Conservation (phyloP, 768 basidiomycete species). For the Calocera viscosa region DNA sequence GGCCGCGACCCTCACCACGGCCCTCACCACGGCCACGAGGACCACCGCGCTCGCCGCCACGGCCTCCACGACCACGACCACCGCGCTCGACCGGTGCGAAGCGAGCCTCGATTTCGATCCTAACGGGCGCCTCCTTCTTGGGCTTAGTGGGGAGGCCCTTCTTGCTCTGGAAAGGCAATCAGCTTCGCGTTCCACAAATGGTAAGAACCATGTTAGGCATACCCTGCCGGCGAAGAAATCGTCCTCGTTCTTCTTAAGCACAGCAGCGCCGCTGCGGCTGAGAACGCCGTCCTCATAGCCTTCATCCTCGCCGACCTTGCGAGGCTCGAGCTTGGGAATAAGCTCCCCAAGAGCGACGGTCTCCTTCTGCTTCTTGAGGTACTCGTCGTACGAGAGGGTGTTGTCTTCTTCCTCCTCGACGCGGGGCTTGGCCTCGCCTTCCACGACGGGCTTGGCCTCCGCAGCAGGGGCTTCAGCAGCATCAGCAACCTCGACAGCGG, state of each 20-base stretch:
- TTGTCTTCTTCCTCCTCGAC: conserved; percentile 74
- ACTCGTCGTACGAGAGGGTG: conserved; percentile 87
- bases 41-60: conserved; percentile 32
- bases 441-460: conserved; percentile 18
- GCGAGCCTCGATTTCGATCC: conserved; percentile 80
- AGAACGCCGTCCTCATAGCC: conserved; percentile 56
- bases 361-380: conserved; percentile 69
- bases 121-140: conserved; percentile 76
- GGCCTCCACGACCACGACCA: conserved; percentile 29
- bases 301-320: conserved; percentile 56
- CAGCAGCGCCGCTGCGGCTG: conserved; percentile 55
- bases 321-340: conserved; percentile 68
- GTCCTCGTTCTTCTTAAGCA: conserved; percentile 48
- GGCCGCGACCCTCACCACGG: conserved; percentile 36
- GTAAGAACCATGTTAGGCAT: conserved; percentile 17
- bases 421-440: conserved; percentile 10
- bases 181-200: conserved; percentile 5
- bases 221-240: conserved; percentile 89
- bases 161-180: conserved; percentile 40
- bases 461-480: conserved; percentile 25
- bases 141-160: conserved; percentile 45
- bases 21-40: conserved; percentile 49
- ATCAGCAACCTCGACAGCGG: conserved; percentile 22
- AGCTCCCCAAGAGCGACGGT: conserved; percentile 27
- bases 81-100: conserved; percentile 57